These are phyloP conservation scores for Diutina scorzettiae DNA, from an alignment of 1,139 yeast species.

Conservation along the genomic window DNA sequence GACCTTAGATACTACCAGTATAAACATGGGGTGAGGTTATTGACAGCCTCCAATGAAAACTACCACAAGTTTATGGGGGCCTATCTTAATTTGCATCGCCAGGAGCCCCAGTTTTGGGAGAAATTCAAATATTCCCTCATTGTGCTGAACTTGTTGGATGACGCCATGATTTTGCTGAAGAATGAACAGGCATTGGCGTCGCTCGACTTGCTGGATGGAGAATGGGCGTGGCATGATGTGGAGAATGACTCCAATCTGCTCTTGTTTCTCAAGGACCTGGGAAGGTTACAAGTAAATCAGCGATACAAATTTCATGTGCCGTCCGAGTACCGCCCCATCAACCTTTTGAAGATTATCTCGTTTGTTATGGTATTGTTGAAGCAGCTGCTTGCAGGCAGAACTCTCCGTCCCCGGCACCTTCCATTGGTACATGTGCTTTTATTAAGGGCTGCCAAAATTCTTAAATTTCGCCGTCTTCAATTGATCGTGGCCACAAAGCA, in stretches of 20 bases:
- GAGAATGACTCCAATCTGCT: conserved; percentile 7
- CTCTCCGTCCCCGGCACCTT: neutral
- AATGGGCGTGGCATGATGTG: conserved; percentile 11
- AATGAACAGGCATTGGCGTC: conserved; percentile 24
- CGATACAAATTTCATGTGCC: conserved; percentile 8
- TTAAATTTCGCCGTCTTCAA: conserved; percentile 18
- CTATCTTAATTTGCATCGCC: conserved; percentile 7
- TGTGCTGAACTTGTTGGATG: conserved; percentile 30
- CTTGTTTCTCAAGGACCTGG: conserved; percentile 9
- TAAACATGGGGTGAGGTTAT: neutral
- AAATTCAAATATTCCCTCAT: conserved; percentile 30
- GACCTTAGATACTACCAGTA: conserved; percentile 6
- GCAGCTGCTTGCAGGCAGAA: conserved; percentile 7
- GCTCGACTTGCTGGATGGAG: conserved; percentile 10
- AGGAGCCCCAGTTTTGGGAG: conserved; percentile 21
- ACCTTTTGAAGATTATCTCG: conserved; percentile 7
- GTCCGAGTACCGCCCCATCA: conserved; percentile 4
- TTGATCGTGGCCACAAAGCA: conserved; percentile 17
- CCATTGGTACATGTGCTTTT: conserved; percentile 16
- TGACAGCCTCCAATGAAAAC: conserved; percentile 8
- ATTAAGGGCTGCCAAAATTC: conserved; percentile 19
- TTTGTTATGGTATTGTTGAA: conserved; percentile 11
- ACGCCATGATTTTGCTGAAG: conserved; percentile 31
- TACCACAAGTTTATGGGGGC: conserved; percentile 9
- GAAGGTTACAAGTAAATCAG: neutral